A percentile compares a stretch with the other conserved stretches of the same genome.
These are phyloP conservation scores for Melaleuca alternifolia DNA, from an alignment of 345 rosid genomes.

Conservation along the genomic window DNA sequence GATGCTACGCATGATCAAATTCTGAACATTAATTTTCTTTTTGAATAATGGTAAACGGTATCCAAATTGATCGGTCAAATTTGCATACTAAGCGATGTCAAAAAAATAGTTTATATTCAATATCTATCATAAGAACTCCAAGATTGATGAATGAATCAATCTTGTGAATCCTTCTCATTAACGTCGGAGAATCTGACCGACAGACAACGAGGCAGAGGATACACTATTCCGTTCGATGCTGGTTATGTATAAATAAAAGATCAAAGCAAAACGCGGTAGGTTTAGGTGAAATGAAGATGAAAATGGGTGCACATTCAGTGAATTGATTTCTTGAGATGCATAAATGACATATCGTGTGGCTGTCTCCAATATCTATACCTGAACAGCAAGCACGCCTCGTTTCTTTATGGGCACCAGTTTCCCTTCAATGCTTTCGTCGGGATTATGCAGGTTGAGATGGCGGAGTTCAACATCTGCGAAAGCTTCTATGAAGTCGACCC, in stretches of 20 bases:
- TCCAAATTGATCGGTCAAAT: background rate
- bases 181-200: background rate
- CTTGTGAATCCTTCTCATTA: background rate
- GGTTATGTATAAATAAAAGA: background rate
- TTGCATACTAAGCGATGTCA: background rate
- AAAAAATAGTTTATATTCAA: no score
- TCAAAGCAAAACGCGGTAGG: background rate
- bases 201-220: background rate
- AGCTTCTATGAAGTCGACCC: constrained; percentile 64
- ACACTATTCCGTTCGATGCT: background rate
- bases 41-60: background rate
- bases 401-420: constrained; percentile 51
- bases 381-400: constrained; percentile 53
- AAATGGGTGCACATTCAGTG: background rate
- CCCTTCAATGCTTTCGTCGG: constrained; percentile 53
- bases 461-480: constrained; percentile 39
- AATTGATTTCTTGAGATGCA: background rate
- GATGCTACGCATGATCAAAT: background rate
- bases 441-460: constrained; percentile 55
- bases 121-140: no score
- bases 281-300: background rate
- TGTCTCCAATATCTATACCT: constrained; percentile 20
- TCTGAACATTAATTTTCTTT: background rate
- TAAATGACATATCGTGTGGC: background rate
- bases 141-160: background rate